Evolutionary conservation across 2,329 filamentous ascomycete genomes (phyloP).

Genomic region (Trichoderma sp.): DNA sequence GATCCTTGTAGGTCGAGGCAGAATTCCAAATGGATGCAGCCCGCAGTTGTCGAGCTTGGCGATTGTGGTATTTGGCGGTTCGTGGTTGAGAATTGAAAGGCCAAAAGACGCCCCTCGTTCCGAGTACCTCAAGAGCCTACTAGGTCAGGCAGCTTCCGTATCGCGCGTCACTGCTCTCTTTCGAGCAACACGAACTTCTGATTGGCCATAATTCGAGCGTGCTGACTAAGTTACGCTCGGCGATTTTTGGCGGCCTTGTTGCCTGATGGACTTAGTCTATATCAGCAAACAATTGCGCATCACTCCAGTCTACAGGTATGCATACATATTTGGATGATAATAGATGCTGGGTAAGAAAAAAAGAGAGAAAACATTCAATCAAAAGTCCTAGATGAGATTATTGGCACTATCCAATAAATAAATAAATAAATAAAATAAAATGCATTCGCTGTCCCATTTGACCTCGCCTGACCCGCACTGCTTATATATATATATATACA

Average conservation of each 20-base stretch:
- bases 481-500: neutral
- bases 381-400: neutral
- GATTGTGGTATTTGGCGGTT: neutral
- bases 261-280: neutral
- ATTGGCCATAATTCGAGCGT: neutral
- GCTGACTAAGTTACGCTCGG: neutral
- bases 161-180: slow-evolving; percentile 40
- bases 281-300: neutral
- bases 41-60: neutral
- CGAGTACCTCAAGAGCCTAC: neutral
- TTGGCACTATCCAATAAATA: neutral
- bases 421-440: neutral
- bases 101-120: slow-evolving; percentile 9
- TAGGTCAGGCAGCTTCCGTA: slow-evolving; percentile 44
- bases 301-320: neutral
- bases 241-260: neutral
- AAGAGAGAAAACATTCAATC: neutral
- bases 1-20: neutral
- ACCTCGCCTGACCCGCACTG: neutral
- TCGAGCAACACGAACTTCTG: neutral
- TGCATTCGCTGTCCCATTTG: neutral
- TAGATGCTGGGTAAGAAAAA: no score
- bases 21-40: neutral
- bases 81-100: slow-evolving; percentile 22
- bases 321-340: neutral